Conservation (phyloP, 2,329 filamentous ascomycete genomes). For the Aspergillus awamori region DNA sequence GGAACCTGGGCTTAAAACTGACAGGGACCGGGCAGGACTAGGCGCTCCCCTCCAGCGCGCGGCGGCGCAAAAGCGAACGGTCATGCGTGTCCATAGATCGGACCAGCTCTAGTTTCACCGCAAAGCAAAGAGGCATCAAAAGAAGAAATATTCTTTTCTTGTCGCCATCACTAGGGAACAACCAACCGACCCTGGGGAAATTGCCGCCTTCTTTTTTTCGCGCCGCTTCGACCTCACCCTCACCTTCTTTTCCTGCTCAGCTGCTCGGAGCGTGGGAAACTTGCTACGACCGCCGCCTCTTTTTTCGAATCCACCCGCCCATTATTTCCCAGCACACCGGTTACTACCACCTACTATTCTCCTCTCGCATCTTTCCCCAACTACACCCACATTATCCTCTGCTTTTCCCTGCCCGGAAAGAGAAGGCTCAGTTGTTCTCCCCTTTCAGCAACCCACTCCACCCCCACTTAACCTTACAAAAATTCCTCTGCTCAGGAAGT, state of each 20-base stretch:
- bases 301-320: not conserved
- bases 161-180: not conserved
- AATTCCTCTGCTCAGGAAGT: constrained; percentile 20
- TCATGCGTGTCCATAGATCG: constrained; percentile 39
- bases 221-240: constrained; percentile 5
- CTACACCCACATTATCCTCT: constrained; percentile 19
- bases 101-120: constrained; percentile 26
- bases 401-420: constrained; percentile 15
- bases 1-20: not conserved
- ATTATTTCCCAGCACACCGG: not conserved
- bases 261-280: not conserved
- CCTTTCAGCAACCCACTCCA: constrained; percentile 20
- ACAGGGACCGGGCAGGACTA: constrained; percentile 17
- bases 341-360: constrained; percentile 14
- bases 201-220: constrained; percentile 15
- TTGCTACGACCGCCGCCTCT: not conserved
- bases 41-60: constrained; percentile 27
- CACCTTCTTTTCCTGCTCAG: not conserved
- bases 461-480: constrained; percentile 27
- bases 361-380: constrained; percentile 17
- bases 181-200: constrained; percentile 8
- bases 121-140: constrained; percentile 18
- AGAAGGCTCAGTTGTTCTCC: constrained; percentile 12
- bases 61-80: constrained; percentile 29
- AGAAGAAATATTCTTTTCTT: constrained; percentile 17